phyloP scores from a whole-genome alignment of 768 basidiomycete genomes.

The Phaffia tasmanica region DNA sequence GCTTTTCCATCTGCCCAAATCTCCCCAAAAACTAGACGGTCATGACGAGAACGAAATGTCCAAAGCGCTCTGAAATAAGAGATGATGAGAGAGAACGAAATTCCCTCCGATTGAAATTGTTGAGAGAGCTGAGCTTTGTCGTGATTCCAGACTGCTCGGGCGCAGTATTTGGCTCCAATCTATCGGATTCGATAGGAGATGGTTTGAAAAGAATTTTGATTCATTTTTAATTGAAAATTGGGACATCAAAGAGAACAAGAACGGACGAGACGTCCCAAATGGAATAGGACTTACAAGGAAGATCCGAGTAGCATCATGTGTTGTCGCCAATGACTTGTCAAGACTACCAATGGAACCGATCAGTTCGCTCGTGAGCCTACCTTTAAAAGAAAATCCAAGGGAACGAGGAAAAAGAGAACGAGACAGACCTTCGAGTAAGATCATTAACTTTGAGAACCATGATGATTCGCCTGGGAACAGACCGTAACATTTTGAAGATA shows the following conservation, averaged over 20 bases:
- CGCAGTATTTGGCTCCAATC: constrained; percentile 80
- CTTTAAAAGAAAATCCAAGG: constrained; percentile 19
- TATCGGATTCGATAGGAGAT: background rate
- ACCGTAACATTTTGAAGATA: constrained; percentile 75
- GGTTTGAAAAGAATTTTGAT: background rate
- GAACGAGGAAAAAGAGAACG: background rate
- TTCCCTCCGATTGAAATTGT: constrained; percentile 10
- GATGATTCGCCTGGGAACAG: constrained; percentile 53
- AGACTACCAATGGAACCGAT: constrained; percentile 50
- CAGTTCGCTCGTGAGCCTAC: no score
- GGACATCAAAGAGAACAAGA: no score
- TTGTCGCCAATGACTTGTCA: constrained; percentile 76
- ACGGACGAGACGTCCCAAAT: no score
- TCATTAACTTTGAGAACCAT: constrained; percentile 49
- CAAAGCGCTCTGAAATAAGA: constrained; percentile 2
- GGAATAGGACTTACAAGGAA: constrained; percentile 45
- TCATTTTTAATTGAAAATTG: no score
- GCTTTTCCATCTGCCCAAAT: constrained; percentile 12
- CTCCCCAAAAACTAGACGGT: constrained; percentile 4
- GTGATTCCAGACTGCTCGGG: constrained; percentile 32
- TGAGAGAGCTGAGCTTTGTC: background rate
- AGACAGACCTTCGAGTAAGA: constrained; percentile 42
- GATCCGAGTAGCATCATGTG: constrained; percentile 60
- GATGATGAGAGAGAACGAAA: constrained; percentile 10
- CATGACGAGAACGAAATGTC: background rate